Evolutionary conservation across 202 grass and related monocot species (phyloP), one percentile per base, ranked within the genome.

Genomic region (Cymbopogon flexuosus): DNA sequence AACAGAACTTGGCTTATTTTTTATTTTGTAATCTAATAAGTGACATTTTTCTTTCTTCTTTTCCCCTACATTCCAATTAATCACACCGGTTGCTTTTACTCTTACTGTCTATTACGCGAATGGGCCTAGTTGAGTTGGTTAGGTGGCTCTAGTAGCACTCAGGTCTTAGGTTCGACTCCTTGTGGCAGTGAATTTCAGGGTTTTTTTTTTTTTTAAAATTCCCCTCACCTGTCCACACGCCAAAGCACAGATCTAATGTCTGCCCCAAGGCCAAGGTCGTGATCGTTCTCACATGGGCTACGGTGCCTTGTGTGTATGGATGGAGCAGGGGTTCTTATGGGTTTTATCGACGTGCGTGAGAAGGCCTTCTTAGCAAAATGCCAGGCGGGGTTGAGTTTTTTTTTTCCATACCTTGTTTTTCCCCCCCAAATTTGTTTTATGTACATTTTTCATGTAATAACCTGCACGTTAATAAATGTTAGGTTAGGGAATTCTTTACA

Each of bases 401-500:
- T 77, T 40, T 14, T n/a, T n/a, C n/a, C 65, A 57, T 5, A 1
- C 33, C 21, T 5, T 15, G 18, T 5, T n/a, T 33, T 72, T 8
- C 3, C 11, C n/a, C 51, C 4, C 2, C 23, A 72, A 10, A n/a
- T 39, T 75, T 22, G 15, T 21, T 75, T 72, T 31, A 29, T 52
- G 4, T 64, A 41, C 62, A 57, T 34, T 73, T 78, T 22, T 40
- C 59, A 52, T 18, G 41, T 83, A 65, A 56, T 43, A 23, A 82
- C 60, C 39, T 81, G 34, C 45, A 9, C 1, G 5, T 73, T 63
- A 73, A 70, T 70, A 45, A 33, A 37, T 58, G 22, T 62, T 61
- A 99, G 96, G 90, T 90, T 47, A 91, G 87, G 82, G 92, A 95
- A 66, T 99, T 91, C 81, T 99, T 99, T 88, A 84, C 87, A 76